Evolutionary conservation across 1,284 basidiomycete species (phyloP).

Genomic region (Cutaneotrichosporon sp.): DNA sequence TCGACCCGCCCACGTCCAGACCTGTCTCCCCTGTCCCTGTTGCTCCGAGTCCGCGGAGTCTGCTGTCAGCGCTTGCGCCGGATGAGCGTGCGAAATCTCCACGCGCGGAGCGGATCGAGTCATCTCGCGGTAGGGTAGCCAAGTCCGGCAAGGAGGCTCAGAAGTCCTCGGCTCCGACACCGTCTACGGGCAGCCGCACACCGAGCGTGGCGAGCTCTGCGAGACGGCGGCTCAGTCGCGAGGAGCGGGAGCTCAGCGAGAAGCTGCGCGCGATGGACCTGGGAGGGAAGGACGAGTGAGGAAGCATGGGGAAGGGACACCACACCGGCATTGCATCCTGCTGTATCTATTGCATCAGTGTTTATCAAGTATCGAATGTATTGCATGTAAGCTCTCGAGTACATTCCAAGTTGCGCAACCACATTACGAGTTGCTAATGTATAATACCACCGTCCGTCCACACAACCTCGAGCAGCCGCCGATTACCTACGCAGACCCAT

Average conservation of each 20-base stretch:
- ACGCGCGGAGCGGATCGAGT: neutral
- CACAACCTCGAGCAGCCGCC: no score
- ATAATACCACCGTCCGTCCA: no score
- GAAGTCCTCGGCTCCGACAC: no score
- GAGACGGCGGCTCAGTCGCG: conserved; percentile 20
- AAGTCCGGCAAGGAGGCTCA: no score
- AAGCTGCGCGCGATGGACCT: conserved; percentile 23
- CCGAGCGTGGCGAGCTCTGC: conserved; percentile 1
- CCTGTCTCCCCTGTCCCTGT: neutral
- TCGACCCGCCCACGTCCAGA: neutral
- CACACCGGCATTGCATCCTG: neutral
- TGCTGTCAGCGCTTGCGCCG: neutral
- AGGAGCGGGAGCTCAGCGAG: conserved; percentile 38
- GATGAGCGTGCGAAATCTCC: neutral
- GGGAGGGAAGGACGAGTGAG: neutral
- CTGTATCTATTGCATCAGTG: no score
- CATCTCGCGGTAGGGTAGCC: no score
- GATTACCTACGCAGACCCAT: conserved; percentile 6
- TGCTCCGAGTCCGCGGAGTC: neutral
- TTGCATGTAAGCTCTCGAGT: neutral
- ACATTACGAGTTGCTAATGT: no score
- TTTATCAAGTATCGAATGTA: neutral
- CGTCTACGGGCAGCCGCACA: conserved; percentile 12
- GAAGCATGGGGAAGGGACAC: no score
- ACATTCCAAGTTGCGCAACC: neutral